Evolutionary conservation across 2,329 filamentous ascomycete species (phyloP).

Genomic region (Fusarium neocosmosporiellum): DNA sequence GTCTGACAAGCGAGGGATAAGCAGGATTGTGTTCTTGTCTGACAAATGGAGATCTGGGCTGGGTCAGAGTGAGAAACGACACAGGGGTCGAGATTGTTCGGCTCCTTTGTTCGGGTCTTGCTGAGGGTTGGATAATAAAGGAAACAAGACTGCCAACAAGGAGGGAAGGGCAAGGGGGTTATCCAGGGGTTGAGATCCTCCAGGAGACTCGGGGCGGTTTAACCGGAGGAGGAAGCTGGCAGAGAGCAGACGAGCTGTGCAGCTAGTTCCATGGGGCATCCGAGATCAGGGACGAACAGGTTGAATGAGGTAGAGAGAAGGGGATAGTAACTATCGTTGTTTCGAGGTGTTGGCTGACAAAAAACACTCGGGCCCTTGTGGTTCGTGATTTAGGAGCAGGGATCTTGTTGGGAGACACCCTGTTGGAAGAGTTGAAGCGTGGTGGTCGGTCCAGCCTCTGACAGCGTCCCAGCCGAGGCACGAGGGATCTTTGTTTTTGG

Average conservation of each 20-base stretch:
- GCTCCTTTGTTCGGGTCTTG: neutral
- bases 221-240: neutral
- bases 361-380: neutral
- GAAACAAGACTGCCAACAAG: neutral
- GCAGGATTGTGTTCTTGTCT: neutral
- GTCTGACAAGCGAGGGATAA: neutral
- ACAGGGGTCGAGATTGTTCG: neutral
- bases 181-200: neutral
- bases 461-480: neutral
- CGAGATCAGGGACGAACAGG: neutral
- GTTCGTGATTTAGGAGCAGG: neutral
- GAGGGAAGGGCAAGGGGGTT: neutral
- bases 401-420: neutral
- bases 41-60: neutral
- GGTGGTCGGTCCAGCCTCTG: neutral
- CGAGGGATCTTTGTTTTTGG: neutral
- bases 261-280: neutral
- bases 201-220: neutral
- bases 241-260: neutral
- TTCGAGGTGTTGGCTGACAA: neutral
- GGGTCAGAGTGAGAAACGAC: neutral
- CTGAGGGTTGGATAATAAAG: neutral
- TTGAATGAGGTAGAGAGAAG: neutral
- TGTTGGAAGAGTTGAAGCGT: neutral
- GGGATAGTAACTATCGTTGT: neutral